phyloP scores from a whole-genome alignment of 2,329 filamentous ascomycete genomes.

The Clonostachys byssicola region DNA sequence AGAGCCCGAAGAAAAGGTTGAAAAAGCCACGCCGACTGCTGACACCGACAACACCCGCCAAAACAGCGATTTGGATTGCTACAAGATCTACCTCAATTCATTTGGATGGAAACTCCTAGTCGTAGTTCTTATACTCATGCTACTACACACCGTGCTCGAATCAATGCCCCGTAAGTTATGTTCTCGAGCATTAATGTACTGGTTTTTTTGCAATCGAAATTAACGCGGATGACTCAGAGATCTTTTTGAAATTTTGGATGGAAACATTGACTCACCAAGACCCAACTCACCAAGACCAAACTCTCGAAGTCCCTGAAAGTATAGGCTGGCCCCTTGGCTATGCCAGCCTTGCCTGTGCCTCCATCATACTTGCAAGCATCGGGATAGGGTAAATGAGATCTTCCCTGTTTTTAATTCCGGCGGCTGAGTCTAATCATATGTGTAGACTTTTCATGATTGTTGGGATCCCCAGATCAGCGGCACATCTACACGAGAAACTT shows the following conservation, averaged over 20 bases:
- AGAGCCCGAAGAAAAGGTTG: too few relatives aligned
- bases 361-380: background rate
- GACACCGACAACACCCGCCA: conserved; percentile 14
- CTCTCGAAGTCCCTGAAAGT: background rate
- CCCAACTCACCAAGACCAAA: too few relatives aligned
- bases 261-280: background rate
- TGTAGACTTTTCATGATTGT: conserved; percentile 9
- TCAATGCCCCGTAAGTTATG: conserved; percentile 4
- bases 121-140: background rate
- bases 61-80: conserved; percentile 18
- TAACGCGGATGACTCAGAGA: background rate
- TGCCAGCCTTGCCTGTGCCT: background rate
- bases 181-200: background rate
- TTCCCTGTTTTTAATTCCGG: too few relatives aligned
- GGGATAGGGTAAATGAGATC: conserved; percentile 7
- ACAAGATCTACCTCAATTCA: conserved; percentile 16
- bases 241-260: conserved; percentile 5
- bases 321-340: background rate
- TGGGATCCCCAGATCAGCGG: conserved; percentile 5
- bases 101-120: conserved; percentile 1
- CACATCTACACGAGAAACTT: conserved; percentile 11
- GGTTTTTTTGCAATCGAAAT: background rate
- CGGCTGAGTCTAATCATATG: too few relatives aligned
- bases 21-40: background rate
- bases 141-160: conserved; percentile 3